phyloP scores from a whole-genome alignment of 208 protist genomes.

The Leptomonas seymouri region DNA sequence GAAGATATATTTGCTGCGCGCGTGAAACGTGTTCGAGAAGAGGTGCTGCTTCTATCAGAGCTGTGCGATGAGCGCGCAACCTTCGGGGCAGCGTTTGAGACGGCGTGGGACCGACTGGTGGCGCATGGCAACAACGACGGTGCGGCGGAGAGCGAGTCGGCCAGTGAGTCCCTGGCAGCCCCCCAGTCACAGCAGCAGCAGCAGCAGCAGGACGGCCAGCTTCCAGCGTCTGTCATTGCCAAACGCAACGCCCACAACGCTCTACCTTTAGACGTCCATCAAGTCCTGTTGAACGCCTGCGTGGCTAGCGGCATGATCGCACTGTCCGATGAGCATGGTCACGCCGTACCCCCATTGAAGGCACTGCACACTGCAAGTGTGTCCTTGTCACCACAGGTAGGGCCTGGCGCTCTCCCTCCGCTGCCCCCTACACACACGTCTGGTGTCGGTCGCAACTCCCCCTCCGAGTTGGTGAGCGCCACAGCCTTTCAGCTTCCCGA shows the following conservation, averaged over 20 bases:
- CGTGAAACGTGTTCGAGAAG: conserved; percentile 34
- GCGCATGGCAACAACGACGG: conserved; percentile 14
- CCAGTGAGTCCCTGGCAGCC: conserved; percentile 3
- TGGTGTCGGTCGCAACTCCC: background rate
- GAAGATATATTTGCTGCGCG: conserved; percentile 34
- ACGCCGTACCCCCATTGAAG: conserved; percentile 5
- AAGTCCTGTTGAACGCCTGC: conserved; percentile 43
- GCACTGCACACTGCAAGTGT: background rate
- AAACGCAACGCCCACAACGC: background rate
- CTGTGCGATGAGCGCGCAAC: conserved; percentile 58
- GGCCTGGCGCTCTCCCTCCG: background rate
- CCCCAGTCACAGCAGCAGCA: conserved; percentile 1
- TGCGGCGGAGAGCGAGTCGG: conserved; percentile 9
- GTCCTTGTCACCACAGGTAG: background rate
- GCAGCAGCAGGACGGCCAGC: background rate
- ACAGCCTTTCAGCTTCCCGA: background rate
- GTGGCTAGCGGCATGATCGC: conserved; percentile 57
- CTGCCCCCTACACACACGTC: background rate
- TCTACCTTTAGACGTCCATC: conserved; percentile 38
- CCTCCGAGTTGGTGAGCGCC: background rate
- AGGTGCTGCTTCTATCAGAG: conserved; percentile 44
- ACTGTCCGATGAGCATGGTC: conserved; percentile 2
- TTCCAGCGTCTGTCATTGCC: no score
- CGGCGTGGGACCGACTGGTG: conserved; percentile 35
- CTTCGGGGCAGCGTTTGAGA: conserved; percentile 37